Evolutionary conservation across 257 asterid species (phyloP).

Genomic region (Petunia axillaris): DNA sequence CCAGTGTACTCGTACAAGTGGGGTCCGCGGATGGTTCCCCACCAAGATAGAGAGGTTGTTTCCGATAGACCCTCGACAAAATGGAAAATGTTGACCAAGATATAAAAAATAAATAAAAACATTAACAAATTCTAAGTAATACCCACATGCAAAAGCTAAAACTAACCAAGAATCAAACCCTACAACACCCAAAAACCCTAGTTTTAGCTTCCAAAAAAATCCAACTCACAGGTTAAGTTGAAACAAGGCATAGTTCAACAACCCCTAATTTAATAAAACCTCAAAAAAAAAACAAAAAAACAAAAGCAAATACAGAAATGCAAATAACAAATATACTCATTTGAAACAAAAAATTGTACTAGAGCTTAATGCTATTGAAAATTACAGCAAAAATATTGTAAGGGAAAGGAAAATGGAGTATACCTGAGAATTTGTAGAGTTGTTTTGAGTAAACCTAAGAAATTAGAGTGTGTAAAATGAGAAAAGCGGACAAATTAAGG

Average conservation of each 20-base stretch:
- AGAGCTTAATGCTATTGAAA: not conserved
- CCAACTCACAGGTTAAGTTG: not conserved
- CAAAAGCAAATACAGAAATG: not conserved
- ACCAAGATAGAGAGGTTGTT: no score
- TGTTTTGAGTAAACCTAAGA: no score
- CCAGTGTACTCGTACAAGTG: no score
- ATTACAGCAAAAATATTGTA: not conserved
- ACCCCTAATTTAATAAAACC: not conserved
- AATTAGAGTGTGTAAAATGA: no score
- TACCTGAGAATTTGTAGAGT: not conserved
- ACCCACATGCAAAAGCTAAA: conserved; percentile 33
- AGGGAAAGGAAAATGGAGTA: not conserved
- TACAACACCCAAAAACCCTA: conserved; percentile 6
- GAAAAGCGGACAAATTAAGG: no score
- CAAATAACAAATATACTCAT: conserved; percentile 1
- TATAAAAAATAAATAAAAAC: not conserved
- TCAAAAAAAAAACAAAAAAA: not conserved
- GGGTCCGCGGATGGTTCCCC: no score
- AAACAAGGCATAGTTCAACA: not conserved
- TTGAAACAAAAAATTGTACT: not conserved
- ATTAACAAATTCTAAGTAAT: conserved; percentile 3
- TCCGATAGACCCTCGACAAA: no score
- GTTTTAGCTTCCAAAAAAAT: not conserved
- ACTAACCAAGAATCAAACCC: conserved; percentile 16
- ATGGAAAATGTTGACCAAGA: not conserved